Percentiles rank a stretch among this genome's conserved stretches.
phyloP scores from a whole-genome alignment of 495 filamentous ascomycete species.

The Penicillium taxi region DNA sequence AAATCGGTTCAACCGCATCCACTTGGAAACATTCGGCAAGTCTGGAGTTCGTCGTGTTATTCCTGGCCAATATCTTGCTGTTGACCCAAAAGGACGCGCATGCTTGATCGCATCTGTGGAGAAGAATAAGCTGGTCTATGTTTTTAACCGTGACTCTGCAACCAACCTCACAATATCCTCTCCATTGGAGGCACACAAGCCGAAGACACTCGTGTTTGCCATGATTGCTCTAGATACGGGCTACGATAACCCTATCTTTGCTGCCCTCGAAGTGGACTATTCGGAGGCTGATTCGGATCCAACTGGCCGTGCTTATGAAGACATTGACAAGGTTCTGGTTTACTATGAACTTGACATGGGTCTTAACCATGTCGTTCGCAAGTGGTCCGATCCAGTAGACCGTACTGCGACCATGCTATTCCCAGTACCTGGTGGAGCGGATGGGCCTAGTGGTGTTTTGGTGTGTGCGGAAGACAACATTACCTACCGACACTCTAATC shows the following conservation, averaged over 20 bases:
- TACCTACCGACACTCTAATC: slow-evolving; percentile 89
- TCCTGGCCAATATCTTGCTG: slow-evolving; percentile 89
- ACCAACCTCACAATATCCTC: slow-evolving; percentile 94
- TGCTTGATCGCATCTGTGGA: slow-evolving; percentile 90
- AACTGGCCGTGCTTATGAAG: slow-evolving; percentile 69
- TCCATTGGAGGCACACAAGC: slow-evolving; percentile 92
- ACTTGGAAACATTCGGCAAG: slow-evolving; percentile 96
- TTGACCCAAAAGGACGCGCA: slow-evolving; percentile 90
- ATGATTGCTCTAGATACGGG: slow-evolving; percentile 84
- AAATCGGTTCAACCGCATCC: slow-evolving; percentile 81
- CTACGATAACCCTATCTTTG: slow-evolving; percentile 95
- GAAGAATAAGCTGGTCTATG: slow-evolving; percentile 99
- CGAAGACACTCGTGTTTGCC: slow-evolving; percentile 85
- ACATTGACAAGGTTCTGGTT: slow-evolving; percentile 81
- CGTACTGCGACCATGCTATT: slow-evolving; percentile 84
- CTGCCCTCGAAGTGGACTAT: slow-evolving; percentile 89
- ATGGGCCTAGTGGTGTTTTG: slow-evolving; percentile 89
- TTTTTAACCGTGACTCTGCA: slow-evolving; percentile 90
- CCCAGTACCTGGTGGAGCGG: slow-evolving; percentile 88
- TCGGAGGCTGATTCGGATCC: slow-evolving; percentile 86
- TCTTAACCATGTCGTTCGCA: slow-evolving; percentile 92
- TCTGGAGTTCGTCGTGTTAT: slow-evolving; percentile 91
- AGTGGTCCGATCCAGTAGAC: slow-evolving; percentile 91
- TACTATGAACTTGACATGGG: slow-evolving; percentile 98
- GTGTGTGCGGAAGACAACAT: slow-evolving; percentile 93